Base-by-base conservation (phyloP, 1,284 basidiomycete genomes). In the Cryptococcus jaspeensis region DNA sequence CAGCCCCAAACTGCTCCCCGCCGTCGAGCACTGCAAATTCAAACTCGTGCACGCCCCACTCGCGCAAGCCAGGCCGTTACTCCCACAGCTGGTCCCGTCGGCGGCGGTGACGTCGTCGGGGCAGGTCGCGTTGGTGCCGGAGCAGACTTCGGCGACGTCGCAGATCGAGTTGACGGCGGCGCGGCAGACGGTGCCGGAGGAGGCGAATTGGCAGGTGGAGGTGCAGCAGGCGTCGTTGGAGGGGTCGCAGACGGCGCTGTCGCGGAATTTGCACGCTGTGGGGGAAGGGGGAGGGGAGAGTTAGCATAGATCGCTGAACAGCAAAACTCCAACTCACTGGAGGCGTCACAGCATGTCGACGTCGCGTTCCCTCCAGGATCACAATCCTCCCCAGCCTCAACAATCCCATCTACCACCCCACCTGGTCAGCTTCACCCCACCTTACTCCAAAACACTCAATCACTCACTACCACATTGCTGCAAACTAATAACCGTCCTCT, bases 31-130 rank as follows among this genome's bases (percentile, higher is more conserved):
- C 84, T 96, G 92, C 61, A 80, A 75, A 62, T 86, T 81, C 23
- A 87, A 76, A 22, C 87, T 89, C 16, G 92, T 94, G 76, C 92
- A 95, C 50, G 83, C 79, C 8, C 92, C 92, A 62, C 83, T 85
- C 0, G 92, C 90, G 75, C 92, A 94, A 20, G 83, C 81, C 36
- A 92, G 77, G 25, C 84, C 85, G 57, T 81, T 77, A 36, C 70
- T 64, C 16, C 89, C 89, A 66, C 89, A 90, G 53, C 80, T 82
- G 76, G 66, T 72, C 80, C 90, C 90, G 71, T 94, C 89, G 4
- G 84, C 79, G 32, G 81, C 78, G 35, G 84, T 82, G 36, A 81
- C 66, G 70, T 95, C 90, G 18, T 79, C 63, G 0, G 92, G 92
- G 74, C 92, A 96, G 13, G 80, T 70, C 3, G 87, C 83, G 49